Base-by-base conservation (phyloP, 2,329 filamentous ascomycete species). In the Alternaria rosae region DNA sequence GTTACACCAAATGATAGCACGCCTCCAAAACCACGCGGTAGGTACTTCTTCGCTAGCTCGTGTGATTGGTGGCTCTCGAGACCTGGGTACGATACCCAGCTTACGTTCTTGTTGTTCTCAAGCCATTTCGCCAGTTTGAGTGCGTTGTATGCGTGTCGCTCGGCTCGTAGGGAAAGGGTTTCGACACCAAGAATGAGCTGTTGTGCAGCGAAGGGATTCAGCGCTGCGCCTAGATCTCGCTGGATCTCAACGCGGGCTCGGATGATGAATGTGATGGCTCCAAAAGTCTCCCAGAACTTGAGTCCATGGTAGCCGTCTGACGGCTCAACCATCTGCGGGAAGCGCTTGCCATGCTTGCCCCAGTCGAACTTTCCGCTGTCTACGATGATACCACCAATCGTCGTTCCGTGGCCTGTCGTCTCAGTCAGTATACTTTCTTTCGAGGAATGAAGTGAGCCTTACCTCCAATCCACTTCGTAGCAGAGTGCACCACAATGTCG, bases 381-480 rank as follows among this genome's bases (percentile, higher is more conserved):
- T 67, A 97, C 85, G 32, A 97, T 87, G 44, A 97, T 87, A 64
- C 94, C 94, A 60, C 87, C 94, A 69, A 97, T 92, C 25, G 94
- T 97, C 42, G 94, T 97, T 64, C 94, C 94, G 80, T 98, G 94
- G 43, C 70, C 70, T 69, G 20, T 15, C 30, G 20, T 35, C 30
- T 13, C 4, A 3, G 25, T 56, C 21, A 54, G 28, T 20, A 12
- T 54, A 15, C 11, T 12, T 15, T 35, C 20, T 15, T 28, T 12
- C 0, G 21, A 26, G 11, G 12, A 21, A 25, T 8, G 13, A 1
- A n/a, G 3, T 17, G 43, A 11, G 17, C 4, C 20, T 21, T 62
- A 64, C 94, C 94, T 59, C 94, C 94, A 66, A 98, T 97, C 94
- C 94, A 97, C 82, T 97, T 97, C 61, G 94, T 97, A 11, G 93